Conservation (phyloP, 345 rosid genomes). For the Noccaea caerulescens region DNA sequence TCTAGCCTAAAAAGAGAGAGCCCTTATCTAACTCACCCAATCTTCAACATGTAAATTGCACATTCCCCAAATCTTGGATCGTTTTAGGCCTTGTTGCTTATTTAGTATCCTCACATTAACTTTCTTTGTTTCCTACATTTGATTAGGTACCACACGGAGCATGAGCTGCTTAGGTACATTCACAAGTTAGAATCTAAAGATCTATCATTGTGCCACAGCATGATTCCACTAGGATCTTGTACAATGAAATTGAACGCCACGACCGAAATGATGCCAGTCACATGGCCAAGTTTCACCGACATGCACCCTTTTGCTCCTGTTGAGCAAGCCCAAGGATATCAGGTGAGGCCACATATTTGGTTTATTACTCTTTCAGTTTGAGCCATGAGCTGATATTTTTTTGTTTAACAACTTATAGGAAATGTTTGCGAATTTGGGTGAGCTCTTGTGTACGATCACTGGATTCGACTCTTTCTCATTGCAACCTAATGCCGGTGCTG, state of each 20-base stretch:
- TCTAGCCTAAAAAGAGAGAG: slow-evolving; percentile 68
- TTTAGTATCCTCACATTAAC: slow-evolving; percentile 35
- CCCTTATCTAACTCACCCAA: slow-evolving; percentile 72
- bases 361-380: slow-evolving; percentile 2
- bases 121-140: slow-evolving; percentile 6
- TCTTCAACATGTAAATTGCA: slow-evolving; percentile 71
- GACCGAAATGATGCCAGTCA: slow-evolving; percentile 94
- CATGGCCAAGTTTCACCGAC: slow-evolving; percentile 83
- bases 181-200: slow-evolving; percentile 80
- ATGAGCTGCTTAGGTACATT: slow-evolving; percentile 84
- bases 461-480: slow-evolving; percentile 96
- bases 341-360: slow-evolving; percentile 50
- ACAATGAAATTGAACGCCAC: slow-evolving; percentile 98
- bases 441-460: slow-evolving; percentile 76
- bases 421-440: slow-evolving; percentile 88
- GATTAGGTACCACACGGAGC: slow-evolving; percentile 85
- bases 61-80: slow-evolving; percentile 31
- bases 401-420: slow-evolving; percentile 51
- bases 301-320: slow-evolving; percentile 88
- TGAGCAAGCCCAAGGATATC: slow-evolving; percentile 85
- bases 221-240: slow-evolving; percentile 98
- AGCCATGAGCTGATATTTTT: slow-evolving; percentile 30
- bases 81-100: slow-evolving; percentile 9
- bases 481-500: slow-evolving; percentile 98
- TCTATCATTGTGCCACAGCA: slow-evolving; percentile 95